phyloP scores from a whole-genome alignment of 1,284 basidiomycete species.

The Xerocomus amazonicus region DNA sequence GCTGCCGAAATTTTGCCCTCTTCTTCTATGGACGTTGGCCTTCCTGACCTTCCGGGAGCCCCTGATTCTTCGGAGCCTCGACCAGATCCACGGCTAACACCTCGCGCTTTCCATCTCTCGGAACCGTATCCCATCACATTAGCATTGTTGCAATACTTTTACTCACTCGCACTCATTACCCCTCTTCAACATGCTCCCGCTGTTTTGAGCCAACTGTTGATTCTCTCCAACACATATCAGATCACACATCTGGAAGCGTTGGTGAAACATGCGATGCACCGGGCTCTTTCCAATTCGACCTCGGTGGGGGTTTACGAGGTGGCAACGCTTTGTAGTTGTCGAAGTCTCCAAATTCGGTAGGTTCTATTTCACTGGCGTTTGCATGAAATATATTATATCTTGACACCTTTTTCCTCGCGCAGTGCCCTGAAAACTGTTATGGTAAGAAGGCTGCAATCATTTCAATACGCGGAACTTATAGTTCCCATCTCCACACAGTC shows the following conservation, averaged over 20 bases:
- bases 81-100: slow-evolving; percentile 73
- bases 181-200: slow-evolving; percentile 88
- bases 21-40: slow-evolving; percentile 53
- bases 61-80: slow-evolving; percentile 44
- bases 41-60: slow-evolving; percentile 55
- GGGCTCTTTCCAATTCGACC: slow-evolving; percentile 75
- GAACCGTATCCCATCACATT: slow-evolving; percentile 88
- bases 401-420: slow-evolving; percentile 13
- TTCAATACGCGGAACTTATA: slow-evolving; percentile 10
- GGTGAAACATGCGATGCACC: slow-evolving; percentile 91
- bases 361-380: slow-evolving; percentile 24
- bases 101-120: slow-evolving; percentile 76
- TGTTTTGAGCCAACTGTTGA: slow-evolving; percentile 81
- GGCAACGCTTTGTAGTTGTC: slow-evolving; percentile 84
- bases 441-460: slow-evolving; percentile 39
- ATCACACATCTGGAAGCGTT: slow-evolving; percentile 73
- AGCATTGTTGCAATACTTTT: slow-evolving; percentile 91
- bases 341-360: slow-evolving; percentile 83
- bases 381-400: slow-evolving; percentile 4
- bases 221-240: slow-evolving; percentile 82
- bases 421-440: slow-evolving; percentile 76
- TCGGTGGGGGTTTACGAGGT: slow-evolving; percentile 92
- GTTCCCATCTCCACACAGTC: slow-evolving; percentile 39
- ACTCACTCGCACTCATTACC: slow-evolving; percentile 81
- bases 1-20: slow-evolving; percentile 56